phyloP scores from a whole-genome alignment of 805 yeast species.

The Saccharomycopsis amapae region DNA sequence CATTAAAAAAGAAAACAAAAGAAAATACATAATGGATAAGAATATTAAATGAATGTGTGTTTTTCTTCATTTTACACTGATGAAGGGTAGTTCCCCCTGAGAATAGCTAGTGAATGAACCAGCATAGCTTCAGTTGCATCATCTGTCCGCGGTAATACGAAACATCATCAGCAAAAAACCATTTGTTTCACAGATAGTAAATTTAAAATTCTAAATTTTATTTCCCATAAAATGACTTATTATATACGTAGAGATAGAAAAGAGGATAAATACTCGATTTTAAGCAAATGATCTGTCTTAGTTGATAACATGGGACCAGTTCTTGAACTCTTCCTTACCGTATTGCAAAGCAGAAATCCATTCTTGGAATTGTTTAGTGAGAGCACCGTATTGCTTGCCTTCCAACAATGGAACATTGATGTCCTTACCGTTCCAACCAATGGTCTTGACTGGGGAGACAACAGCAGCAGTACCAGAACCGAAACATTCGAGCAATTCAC shows the following conservation, averaged over 20 bases:
- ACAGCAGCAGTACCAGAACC: conserved; percentile 98
- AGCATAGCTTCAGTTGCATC: no score
- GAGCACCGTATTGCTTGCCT: conserved; percentile 72
- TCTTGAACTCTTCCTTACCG: conserved; percentile 65
- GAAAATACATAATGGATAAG: no score
- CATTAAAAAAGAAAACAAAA: no score
- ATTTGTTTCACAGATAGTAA: no score
- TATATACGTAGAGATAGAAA: not conserved
- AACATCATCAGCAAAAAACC: no score
- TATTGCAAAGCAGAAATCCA: conserved; percentile 92
- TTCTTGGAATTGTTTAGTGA: conserved; percentile 68
- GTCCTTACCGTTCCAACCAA: conserved; percentile 69
- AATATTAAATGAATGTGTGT: no score
- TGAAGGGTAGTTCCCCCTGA: no score
- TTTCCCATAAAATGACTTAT: not conserved
- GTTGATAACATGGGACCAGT: conserved; percentile 30
- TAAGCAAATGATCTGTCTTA: not conserved
- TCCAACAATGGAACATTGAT: conserved; percentile 73
- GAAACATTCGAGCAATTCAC: conserved; percentile 87
- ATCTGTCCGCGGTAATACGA: no score
- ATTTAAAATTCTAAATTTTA: no score
- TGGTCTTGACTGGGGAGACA: conserved; percentile 86
- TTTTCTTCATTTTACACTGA: no score
- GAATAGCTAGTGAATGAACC: no score
- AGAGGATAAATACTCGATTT: not conserved